Evolutionary conservation across 177 flowering plant species (phyloP), one percentile per base, ranked within the genome.

Genomic region (Telopea speciosissima): DNA sequence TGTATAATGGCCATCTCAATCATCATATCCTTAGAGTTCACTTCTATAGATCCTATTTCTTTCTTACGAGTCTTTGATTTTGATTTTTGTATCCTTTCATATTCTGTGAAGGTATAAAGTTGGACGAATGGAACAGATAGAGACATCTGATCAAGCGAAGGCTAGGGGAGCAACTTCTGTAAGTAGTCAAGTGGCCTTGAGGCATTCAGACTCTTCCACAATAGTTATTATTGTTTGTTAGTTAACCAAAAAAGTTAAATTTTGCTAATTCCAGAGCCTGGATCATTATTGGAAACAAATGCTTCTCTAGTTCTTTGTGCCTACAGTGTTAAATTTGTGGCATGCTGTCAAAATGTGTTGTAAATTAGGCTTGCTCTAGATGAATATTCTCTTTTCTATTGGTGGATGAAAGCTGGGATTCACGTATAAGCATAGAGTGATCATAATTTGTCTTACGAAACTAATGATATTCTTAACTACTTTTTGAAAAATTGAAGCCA

Each of bases 101-200:
- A 28, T 23, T 73, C 56, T 75, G 23, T 67, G 69, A 81, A 92
- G 99, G 73, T 93, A 87, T 71, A 96, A 93, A 84, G 99, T 96
- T 80, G 98, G 96, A 42, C 83, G 97, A 65, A 84, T 96, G 24
- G 99, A 96, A 83, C 98, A 96, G 81, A 52, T 81, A 68, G 98
- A 96, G 80, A 89, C 98, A 74, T 88, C 98, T 68, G 90, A 76
- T 59, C 90, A 96, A 84, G 94, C 96, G 73, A 96, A 96, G 84
- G 80, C 91, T 33, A 91, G 98, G 82, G 97, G 98, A 59, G 74
- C 89, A 66, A 79, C 78, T 77, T 80, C 92, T 79, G 98, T 93
- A 84, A 87, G 97, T 83, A 87, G 97, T 83, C 59, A 40, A 24
- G 40, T 56, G 61, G 62, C 21, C 24, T 33, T 40, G 5, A 60